Base-by-base conservation (phyloP, 1,284 basidiomycete genomes). In the Lentinula novae-zelandiae region DNA sequence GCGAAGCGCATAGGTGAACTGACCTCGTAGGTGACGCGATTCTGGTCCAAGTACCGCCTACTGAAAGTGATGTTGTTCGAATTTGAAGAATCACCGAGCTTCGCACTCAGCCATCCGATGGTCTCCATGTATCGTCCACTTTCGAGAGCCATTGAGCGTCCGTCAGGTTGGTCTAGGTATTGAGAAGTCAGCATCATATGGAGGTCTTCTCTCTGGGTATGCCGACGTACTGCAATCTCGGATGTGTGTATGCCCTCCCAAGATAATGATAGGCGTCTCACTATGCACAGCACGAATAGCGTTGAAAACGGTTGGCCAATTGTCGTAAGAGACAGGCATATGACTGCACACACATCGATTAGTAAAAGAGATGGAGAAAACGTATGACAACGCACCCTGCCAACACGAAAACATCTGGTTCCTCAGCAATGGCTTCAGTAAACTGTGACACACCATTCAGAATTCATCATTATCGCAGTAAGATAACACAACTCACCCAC, bases 81-180 rank as follows among this genome's bases (percentile, higher is more conserved):
- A 58, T 82, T 77, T 3, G 88, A 74, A 38, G 87, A 78, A 5
- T 80, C 81, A 56, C 80, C 85, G 86, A 62, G 31, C 38, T 27
- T 7, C 33, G 48, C 55, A 82, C 83, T 82, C 72, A 85, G 69
- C 81, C 82, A 85, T 12, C 82, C 91, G 60, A 95, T 78, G 5
- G 92, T 94, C 75, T 95, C 93, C 86, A 95, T 89, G 71, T 93
- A 95, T 31, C 90, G 80, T 51, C 93, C 93, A 60, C 90, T 92
- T 66, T 92, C 90, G 40, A 95, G 74, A 0, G 84, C 79, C 79
- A 92, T 88, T 0, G 85, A 82, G 17, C 85, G 81, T 5, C 81
- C 80, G 68, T 89, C 87, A 33, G 81, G 73, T 71, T 85, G 83
- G 31, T 81, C 82, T 78, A 33, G 3, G 27, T 27, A 27, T 27